Evolutionary conservation across 805 yeast genomes (phyloP).

Genomic region (Sugiyamaella smithiae): DNA sequence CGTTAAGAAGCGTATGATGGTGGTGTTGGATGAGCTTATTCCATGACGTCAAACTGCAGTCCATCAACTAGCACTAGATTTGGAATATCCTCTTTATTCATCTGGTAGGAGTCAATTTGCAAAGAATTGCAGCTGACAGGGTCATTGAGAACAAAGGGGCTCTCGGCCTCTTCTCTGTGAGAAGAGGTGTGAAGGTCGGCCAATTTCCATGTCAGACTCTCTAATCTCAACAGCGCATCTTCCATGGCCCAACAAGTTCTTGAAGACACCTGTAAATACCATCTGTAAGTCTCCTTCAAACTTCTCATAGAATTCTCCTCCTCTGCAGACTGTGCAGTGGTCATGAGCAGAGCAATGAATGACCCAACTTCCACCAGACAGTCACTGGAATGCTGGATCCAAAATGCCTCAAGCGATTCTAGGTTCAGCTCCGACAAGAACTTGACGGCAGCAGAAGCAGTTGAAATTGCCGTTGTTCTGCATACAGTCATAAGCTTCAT

Average conservation of each 20-base stretch:
- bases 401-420: conserved; percentile 15
- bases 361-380: conserved; percentile 18
- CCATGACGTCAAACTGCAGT: conserved; percentile 1
- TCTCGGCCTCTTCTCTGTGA: background rate
- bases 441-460: conserved; percentile 7
- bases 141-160: background rate
- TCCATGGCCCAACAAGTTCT: conserved; percentile 26
- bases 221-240: conserved; percentile 23
- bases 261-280: conserved; percentile 25
- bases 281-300: conserved; percentile 20
- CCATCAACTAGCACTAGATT: background rate
- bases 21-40: too few species aligned
- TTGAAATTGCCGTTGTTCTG: background rate
- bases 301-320: conserved; percentile 17
- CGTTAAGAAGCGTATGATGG: too few species aligned
- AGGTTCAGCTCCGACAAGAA: conserved; percentile 10
- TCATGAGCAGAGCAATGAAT: conserved; percentile 9
- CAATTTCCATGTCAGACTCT: conserved; percentile 24
- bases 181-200: conserved; percentile 5
- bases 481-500: background rate
- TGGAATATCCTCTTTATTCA: background rate
- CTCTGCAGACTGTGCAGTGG: conserved; percentile 10
- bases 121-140: background rate
- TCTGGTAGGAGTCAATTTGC: background rate
- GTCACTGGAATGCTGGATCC: conserved; percentile 18